Conservation (phyloP, 2,329 filamentous ascomycete genomes). For the Chaetomiaceae sp. region DNA sequence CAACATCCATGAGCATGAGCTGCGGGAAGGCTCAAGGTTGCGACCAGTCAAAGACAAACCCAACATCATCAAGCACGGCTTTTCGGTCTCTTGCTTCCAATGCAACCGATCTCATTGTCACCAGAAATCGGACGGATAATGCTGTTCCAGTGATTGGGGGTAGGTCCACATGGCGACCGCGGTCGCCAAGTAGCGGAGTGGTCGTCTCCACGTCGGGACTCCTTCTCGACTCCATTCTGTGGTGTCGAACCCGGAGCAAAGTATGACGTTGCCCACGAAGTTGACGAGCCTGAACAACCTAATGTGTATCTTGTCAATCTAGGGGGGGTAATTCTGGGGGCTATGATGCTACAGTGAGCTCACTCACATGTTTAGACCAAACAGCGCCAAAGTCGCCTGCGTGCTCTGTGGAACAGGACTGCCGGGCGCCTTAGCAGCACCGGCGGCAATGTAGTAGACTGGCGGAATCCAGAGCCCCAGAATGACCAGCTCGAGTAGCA, state of each 20-base stretch:
- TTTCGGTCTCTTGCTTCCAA: no score
- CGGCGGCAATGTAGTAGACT: slow-evolving; percentile 24
- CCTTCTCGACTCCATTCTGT: slow-evolving; percentile 8
- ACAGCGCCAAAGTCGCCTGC: slow-evolving; percentile 31
- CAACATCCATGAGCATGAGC: no score
- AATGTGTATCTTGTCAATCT: no score
- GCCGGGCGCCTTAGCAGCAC: slow-evolving; percentile 5
- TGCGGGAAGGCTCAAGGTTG: no score
- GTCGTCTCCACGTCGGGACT: slow-evolving; percentile 7
- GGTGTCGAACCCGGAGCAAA: slow-evolving; percentile 11
- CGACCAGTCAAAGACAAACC: no score
- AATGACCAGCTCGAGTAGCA: slow-evolving; percentile 34
- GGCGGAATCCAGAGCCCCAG: slow-evolving; percentile 30
- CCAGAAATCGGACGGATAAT: background rate
- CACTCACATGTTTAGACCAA: slow-evolving; percentile 36
- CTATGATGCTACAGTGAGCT: background rate
- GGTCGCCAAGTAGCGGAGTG: slow-evolving; percentile 3
- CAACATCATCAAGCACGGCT: no score
- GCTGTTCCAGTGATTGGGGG: slow-evolving; percentile 14
- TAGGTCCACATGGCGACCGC: slow-evolving; percentile 18
- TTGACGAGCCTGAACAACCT: slow-evolving; percentile 21
- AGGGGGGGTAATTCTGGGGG: background rate
- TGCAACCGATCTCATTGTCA: background rate
- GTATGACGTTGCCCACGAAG: slow-evolving; percentile 14
- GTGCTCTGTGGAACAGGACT: slow-evolving; percentile 19